phyloP scores from a whole-genome alignment of 108 stramenopile species.

The Cyclotella baltica region DNA sequence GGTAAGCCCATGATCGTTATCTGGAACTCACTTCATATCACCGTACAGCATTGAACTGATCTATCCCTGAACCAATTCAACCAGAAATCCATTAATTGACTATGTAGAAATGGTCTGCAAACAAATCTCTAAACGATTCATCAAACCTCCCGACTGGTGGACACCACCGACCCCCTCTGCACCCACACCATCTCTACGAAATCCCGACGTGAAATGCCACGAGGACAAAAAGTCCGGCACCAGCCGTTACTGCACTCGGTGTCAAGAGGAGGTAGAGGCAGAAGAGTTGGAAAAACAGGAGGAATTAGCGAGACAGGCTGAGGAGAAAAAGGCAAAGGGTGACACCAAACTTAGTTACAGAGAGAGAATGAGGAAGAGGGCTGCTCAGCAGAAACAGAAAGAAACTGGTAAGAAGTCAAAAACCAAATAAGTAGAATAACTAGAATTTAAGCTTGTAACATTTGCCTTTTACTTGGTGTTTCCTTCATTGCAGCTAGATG shows the following conservation, averaged over 20 bases:
- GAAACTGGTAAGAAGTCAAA: background rate
- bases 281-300: slow-evolving; percentile 61
- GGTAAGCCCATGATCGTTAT: slow-evolving; percentile 26
- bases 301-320: slow-evolving; percentile 52
- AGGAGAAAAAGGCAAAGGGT: slow-evolving; percentile 58
- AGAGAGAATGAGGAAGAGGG: slow-evolving; percentile 63
- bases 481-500: too few species aligned
- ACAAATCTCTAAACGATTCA: slow-evolving; percentile 82
- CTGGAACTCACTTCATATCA: background rate
- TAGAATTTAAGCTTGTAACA: too few species aligned
- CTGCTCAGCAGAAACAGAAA: too few species aligned
- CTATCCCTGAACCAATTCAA: slow-evolving; percentile 18
- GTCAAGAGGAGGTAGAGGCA: slow-evolving; percentile 70
- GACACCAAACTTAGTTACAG: slow-evolving; percentile 45
- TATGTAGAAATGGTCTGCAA: slow-evolving; percentile 92
- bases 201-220: slow-evolving; percentile 76
- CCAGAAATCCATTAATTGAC: slow-evolving; percentile 85
- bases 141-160: slow-evolving; percentile 82
- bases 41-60: background rate
- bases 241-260: slow-evolving; percentile 73
- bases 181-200: slow-evolving; percentile 68
- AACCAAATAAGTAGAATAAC: background rate
- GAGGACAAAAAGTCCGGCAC: slow-evolving; percentile 64
- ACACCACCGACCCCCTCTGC: slow-evolving; percentile 55
- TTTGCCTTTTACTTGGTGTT: too few species aligned